These are phyloP conservation scores for Sugiyamaella floridensis DNA, from an alignment of 805 yeast genomes.

Conservation along the genomic window DNA sequence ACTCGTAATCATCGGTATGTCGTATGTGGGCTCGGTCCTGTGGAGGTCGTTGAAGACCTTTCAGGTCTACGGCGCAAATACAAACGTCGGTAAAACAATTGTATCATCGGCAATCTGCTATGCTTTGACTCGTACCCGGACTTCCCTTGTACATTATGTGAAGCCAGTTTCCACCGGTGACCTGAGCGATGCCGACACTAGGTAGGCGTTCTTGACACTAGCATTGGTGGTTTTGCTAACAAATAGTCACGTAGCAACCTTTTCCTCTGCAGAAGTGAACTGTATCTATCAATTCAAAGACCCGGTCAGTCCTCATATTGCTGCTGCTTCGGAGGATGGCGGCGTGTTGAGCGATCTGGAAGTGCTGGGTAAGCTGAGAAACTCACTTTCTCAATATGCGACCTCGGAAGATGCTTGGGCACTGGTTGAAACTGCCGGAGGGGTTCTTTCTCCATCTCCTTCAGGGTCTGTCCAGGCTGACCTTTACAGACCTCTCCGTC, in stretches of 20 bases:
- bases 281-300: conserved; percentile 13
- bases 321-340: conserved; percentile 5
- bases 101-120: conserved; percentile 16
- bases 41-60: conserved; percentile 9
- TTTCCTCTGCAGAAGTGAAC: conserved; percentile 4
- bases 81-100: conserved; percentile 24
- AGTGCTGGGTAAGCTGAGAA: background rate
- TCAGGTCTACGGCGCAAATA: conserved; percentile 23
- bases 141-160: conserved; percentile 12
- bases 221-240: background rate
- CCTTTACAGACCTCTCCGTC: conserved; percentile 16
- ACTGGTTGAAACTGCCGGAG: conserved; percentile 23
- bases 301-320: conserved; percentile 22
- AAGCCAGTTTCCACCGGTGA: conserved; percentile 24
- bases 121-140: background rate
- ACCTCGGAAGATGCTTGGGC: conserved; percentile 7
- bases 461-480: conserved; percentile 19
- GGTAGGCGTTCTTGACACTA: conserved; percentile 8
- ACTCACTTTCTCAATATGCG: background rate
- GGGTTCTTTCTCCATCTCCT: conserved; percentile 20
- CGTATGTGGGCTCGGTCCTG: conserved; percentile 1
- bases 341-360: conserved; percentile 1
- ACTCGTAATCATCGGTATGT: background rate
- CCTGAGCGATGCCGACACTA: conserved; percentile 15
- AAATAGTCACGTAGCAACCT: conserved; percentile 12